Conservation (phyloP, 2,329 filamentous ascomycete genomes). For the Paramyrothecium roridum region DNA sequence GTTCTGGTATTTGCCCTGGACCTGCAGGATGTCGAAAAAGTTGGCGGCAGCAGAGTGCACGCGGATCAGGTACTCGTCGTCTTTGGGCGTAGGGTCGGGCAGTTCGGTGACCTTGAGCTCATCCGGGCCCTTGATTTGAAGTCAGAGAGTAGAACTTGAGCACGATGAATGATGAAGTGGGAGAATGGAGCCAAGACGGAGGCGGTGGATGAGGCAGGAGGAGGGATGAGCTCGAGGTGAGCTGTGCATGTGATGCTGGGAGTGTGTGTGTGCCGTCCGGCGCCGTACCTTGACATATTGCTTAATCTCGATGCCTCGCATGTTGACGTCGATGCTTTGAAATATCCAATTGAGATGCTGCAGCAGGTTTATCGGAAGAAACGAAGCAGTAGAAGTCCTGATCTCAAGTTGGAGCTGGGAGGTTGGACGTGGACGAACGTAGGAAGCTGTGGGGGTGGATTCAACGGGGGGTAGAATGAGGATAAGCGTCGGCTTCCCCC, state of each 20-base stretch:
- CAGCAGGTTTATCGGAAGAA: no score
- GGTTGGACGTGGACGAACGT: no score
- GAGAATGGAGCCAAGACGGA: neutral
- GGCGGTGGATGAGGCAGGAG: neutral
- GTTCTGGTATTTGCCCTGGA: slow-evolving; percentile 92
- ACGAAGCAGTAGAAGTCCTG: no score
- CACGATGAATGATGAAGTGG: neutral
- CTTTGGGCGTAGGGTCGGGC: slow-evolving; percentile 67
- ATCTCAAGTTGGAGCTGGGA: no score
- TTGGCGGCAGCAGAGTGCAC: slow-evolving; percentile 88
- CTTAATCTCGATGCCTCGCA: slow-evolving; percentile 72
- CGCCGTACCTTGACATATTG: slow-evolving; percentile 73
- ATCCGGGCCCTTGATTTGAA: slow-evolving; percentile 60
- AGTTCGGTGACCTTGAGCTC: slow-evolving; percentile 75
- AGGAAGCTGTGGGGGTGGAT: no score
- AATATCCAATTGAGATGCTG: no score
- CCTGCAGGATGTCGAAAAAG: slow-evolving; percentile 96
- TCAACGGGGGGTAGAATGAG: no score
- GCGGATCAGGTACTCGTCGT: slow-evolving; percentile 79
- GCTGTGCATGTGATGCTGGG: neutral
- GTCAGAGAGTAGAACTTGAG: neutral
- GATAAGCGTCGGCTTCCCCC: no score
- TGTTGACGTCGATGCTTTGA: slow-evolving; percentile 26
- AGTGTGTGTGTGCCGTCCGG: no score
- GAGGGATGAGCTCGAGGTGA: neutral